Evolutionary conservation across 139 green algal species (phyloP), one percentile per base, ranked within the genome.

Genomic region (Bryopsis sp.): DNA sequence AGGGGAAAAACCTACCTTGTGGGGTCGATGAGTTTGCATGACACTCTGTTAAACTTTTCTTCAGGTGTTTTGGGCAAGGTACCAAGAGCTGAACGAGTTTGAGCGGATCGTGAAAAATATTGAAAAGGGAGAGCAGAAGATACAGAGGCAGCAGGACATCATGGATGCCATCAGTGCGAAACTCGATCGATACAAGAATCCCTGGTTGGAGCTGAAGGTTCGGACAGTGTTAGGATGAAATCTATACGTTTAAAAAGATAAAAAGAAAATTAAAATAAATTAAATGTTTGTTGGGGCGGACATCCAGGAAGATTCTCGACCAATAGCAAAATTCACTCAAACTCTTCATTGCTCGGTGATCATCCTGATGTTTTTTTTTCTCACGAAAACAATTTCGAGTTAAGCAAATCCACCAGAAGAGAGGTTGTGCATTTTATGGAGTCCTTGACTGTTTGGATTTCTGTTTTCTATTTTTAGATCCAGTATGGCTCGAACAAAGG

Each of bases 91-190:
- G 58, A 74, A 74, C 34, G 90, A 97, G 70, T 86, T 70, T 66
- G 90, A 96, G 80, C 85, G 89, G 48, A 80, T 90, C 57, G 88
- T 97, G 47, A 95, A 96, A 76, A 95, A 93, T 72, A 97, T 99
- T 48, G 94, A 98, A 82, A 79, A 84, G 0, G 94, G 92, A 29
- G 91, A 97, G 82, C 75, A 85, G 74, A 89, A 91, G 76, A 93
- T 97, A 58, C 82, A 91, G 80, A 76, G 88, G 76, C 61, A 97
- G 81, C 71, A 85, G 63, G 84, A 92, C 79, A 96, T 97, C 73
- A 90, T 95, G 86, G 74, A 84, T 47, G 85, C 88, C 7, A 88
- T 99, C 24, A 81, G 77, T 6, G 71, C 72, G 68, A 99, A 99
- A 87, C 80, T 99, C 73, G 86, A 87, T 36, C 74, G 81, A 43